phyloP scores from a whole-genome alignment of 2,329 filamentous ascomycete species.

The Neopestalotiopsis sp. region DNA sequence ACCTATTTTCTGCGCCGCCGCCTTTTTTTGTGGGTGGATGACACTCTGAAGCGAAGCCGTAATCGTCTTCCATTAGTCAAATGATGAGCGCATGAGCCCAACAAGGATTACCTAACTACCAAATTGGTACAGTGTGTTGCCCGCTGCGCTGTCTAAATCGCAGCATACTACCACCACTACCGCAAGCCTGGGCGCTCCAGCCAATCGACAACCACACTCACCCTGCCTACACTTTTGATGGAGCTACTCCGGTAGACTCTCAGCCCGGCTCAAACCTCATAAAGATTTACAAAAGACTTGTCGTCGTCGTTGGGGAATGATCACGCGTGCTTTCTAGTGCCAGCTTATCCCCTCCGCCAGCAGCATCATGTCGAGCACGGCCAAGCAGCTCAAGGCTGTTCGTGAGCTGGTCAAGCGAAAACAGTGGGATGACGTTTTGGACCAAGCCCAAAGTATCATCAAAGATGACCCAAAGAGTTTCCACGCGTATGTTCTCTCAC shows the following conservation, averaged over 20 bases:
- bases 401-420: constrained; percentile 77
- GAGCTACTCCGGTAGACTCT: constrained; percentile 12
- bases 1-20: not conserved
- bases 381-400: constrained; percentile 75
- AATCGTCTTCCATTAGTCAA: not conserved
- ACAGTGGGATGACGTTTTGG: constrained; percentile 77
- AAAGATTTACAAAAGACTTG: not conserved
- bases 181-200: not conserved
- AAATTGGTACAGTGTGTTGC: not conserved
- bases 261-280: constrained; percentile 9
- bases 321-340: not conserved
- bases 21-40: not conserved
- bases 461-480: constrained; percentile 79
- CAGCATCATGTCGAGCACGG: constrained; percentile 54
- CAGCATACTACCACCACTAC: not conserved
- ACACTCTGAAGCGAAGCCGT: not conserved
- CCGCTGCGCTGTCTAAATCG: not conserved
- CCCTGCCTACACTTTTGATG: constrained; percentile 6
- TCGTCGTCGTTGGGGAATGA: not conserved
- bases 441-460: constrained; percentile 72
- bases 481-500: constrained; percentile 66
- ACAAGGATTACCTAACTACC: not conserved
- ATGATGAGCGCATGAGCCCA: not conserved
- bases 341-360: not conserved
- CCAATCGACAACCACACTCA: not conserved